These are phyloP conservation scores for Claviceps sorghi DNA, from an alignment of 2,329 filamentous ascomycete genomes.

Conservation along the genomic window DNA sequence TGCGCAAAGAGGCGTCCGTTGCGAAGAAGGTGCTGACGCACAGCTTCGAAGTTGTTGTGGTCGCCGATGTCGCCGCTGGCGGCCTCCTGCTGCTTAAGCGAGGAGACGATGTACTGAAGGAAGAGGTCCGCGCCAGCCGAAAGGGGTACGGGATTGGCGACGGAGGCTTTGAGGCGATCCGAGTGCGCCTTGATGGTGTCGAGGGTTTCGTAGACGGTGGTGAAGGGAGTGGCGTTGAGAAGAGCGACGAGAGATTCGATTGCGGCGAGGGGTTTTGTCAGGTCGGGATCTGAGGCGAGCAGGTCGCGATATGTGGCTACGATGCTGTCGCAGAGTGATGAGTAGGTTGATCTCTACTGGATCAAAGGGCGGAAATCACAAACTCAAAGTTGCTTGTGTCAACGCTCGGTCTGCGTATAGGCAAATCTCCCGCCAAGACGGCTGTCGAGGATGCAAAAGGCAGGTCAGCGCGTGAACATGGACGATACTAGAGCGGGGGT, in stretches of 20 bases:
- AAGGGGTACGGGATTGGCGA: slow-evolving; percentile 80
- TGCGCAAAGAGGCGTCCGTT: slow-evolving; percentile 80
- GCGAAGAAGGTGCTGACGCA: slow-evolving; percentile 67
- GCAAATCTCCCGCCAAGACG: slow-evolving; percentile 2
- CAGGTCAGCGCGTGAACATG: background rate
- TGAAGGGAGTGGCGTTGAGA: slow-evolving; percentile 62
- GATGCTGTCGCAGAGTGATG: slow-evolving; percentile 26
- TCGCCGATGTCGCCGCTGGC: background rate
- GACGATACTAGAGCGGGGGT: background rate
- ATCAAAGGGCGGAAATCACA: background rate
- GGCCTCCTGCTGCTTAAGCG: slow-evolving; percentile 40
- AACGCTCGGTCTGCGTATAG: slow-evolving; percentile 5
- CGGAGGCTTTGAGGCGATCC: slow-evolving; percentile 57
- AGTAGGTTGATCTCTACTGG: slow-evolving; percentile 1
- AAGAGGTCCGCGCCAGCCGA: slow-evolving; percentile 92
- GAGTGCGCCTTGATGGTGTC: slow-evolving; percentile 69
- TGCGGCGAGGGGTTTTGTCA: slow-evolving; percentile 91
- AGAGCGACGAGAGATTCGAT: slow-evolving; percentile 84
- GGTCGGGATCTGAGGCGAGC: slow-evolving; percentile 54
- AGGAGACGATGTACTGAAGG: slow-evolving; percentile 79
- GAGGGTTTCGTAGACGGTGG: slow-evolving; percentile 88
- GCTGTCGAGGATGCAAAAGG: background rate
- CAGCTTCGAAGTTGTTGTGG: slow-evolving; percentile 51
- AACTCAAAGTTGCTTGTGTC: slow-evolving; percentile 11
- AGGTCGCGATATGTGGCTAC: slow-evolving; percentile 40